phyloP scores from a whole-genome alignment of 352 stramenopile genomes.

The Phytophthora macrochlamydospora region DNA sequence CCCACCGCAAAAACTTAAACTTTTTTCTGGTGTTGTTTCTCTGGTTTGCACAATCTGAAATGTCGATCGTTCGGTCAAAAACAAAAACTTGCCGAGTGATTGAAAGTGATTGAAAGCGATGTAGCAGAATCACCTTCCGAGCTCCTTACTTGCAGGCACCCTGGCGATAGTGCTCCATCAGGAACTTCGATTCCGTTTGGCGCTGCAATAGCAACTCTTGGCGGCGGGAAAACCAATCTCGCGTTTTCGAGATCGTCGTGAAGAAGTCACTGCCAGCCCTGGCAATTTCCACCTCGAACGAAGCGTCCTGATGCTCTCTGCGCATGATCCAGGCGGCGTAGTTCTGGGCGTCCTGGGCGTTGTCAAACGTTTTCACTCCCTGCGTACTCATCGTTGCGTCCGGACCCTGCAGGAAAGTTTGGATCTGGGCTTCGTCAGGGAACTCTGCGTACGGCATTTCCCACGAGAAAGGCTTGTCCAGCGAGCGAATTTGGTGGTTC shows the following conservation, averaged over 20 bases:
- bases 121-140: not conserved
- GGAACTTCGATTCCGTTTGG: not conserved
- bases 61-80: not conserved
- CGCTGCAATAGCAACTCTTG: not conserved
- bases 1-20: constrained; percentile 4
- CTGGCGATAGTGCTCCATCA: not conserved
- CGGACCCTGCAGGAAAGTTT: constrained; percentile 10
- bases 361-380: not conserved
- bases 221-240: not conserved
- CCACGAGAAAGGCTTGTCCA: constrained; percentile 9
- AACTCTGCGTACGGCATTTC: constrained; percentile 10
- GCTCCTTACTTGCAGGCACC: not conserved
- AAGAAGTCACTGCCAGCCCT: not conserved
- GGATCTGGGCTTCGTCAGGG: not conserved
- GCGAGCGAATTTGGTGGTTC: not conserved
- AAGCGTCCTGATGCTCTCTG: not conserved
- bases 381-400: constrained; percentile 1
- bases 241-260: not conserved
- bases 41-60: not conserved
- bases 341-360: not conserved
- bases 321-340: not conserved
- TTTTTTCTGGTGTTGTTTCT: not conserved
- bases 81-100: not conserved
- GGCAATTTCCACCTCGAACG: not conserved
- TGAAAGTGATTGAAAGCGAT: constrained; percentile 1